A percentile compares a stretch with the other conserved stretches of the same genome.
Conservation (phyloP, 176 grass and related monocot genomes). For the Thalia dealbata region DNA sequence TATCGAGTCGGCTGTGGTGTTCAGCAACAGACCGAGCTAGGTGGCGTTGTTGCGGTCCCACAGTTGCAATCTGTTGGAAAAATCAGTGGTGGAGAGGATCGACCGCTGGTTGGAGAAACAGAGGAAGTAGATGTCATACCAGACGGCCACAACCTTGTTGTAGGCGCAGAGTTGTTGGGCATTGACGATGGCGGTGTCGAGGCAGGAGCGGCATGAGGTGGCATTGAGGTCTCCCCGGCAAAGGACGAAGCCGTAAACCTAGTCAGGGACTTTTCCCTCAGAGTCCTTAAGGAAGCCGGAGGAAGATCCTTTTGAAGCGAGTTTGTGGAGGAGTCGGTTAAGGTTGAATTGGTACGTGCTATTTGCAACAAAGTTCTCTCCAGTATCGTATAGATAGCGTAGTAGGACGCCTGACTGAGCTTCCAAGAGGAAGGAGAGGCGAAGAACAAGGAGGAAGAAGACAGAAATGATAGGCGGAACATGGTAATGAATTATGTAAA, state of each 20-base stretch:
- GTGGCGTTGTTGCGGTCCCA: not conserved
- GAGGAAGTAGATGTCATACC: conserved; percentile 30
- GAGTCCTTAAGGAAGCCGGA: conserved; percentile 3
- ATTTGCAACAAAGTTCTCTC: conserved; percentile 10
- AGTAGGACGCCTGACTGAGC: too few species aligned
- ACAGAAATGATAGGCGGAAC: too few species aligned
- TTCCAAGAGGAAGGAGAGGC: too few species aligned
- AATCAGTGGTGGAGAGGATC: conserved; percentile 1
- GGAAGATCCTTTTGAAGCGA: conserved; percentile 15
- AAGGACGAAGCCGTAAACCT: conserved; percentile 18
- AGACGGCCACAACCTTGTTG: conserved; percentile 5
- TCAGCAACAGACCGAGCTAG: not conserved
- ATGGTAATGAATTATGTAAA: too few species aligned
- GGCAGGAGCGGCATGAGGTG: conserved; percentile 23
- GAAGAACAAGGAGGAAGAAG: too few species aligned
- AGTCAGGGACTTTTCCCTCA: conserved; percentile 6
- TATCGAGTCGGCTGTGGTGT: conserved; percentile 1
- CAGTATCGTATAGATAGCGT: too few species aligned
- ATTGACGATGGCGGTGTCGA: not conserved
- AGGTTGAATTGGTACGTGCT: conserved; percentile 42
- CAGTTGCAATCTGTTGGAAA: not conserved
- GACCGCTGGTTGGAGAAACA: conserved; percentile 15
- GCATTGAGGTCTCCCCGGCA: conserved; percentile 37
- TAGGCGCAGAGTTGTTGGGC: not conserved
- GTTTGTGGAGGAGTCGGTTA: conserved; percentile 7